These are phyloP conservation scores for Flaveria robusta DNA, from an alignment of 129 eudicot genomes.

Conservation along the genomic window DNA sequence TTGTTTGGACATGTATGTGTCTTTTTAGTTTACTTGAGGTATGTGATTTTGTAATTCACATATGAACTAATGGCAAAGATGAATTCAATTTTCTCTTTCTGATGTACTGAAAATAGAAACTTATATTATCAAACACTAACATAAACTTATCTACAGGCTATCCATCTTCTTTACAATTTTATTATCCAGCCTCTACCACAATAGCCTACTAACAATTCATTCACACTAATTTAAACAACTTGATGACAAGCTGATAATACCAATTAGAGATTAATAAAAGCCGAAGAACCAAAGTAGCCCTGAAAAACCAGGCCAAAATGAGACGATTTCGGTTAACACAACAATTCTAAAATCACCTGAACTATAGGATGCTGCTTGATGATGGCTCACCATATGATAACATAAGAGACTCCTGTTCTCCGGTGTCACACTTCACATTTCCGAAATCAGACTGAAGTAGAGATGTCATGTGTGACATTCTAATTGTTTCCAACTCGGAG, in stretches of 20 bases:
- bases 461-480: slow-evolving; percentile 17
- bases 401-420: slow-evolving; percentile 21
- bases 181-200: neutral
- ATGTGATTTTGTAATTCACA: too few species aligned
- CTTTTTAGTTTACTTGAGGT: too few species aligned
- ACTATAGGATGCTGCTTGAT: slow-evolving; percentile 23
- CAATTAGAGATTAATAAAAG: neutral
- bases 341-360: neutral
- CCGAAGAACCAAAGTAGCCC: neutral
- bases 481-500: slow-evolving; percentile 36
- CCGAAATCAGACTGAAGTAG: slow-evolving; percentile 22
- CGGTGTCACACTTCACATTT: slow-evolving; percentile 2
- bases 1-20: too few species aligned
- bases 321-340: neutral
- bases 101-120: too few species aligned
- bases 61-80: too few species aligned
- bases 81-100: too few species aligned
- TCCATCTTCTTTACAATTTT: too few species aligned
- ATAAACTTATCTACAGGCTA: too few species aligned
- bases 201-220: neutral
- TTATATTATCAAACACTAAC: neutral
- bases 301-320: neutral
- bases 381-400: slow-evolving; percentile 28
- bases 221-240: neutral
- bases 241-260: neutral